These are phyloP conservation scores for Colletotrichum cuscutae DNA, from an alignment of 2,329 filamentous ascomycete species.

Conservation along the genomic window DNA sequence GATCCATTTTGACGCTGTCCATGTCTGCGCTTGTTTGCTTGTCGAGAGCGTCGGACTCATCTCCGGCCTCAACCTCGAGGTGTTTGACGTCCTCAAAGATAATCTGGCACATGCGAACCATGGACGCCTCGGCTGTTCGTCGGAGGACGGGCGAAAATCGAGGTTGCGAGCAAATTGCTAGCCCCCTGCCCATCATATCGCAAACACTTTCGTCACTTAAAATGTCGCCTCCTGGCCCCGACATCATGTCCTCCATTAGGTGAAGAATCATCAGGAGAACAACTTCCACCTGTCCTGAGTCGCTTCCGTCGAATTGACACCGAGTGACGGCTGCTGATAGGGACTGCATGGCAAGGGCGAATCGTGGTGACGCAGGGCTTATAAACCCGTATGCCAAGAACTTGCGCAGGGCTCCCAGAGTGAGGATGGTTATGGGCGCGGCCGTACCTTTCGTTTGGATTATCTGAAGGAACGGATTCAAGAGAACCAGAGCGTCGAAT, in stretches of 20 bases:
- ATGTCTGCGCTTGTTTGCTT: conserved; percentile 74
- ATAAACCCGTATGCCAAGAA: conserved; percentile 97
- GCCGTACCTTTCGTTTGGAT: conserved; percentile 97
- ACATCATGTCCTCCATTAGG: conserved; percentile 98
- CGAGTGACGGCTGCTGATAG: conserved; percentile 96
- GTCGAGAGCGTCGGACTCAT: conserved; percentile 73
- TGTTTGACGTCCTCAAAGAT: conserved; percentile 95
- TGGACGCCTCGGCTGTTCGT: conserved; percentile 92
- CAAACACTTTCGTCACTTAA: conserved; percentile 98
- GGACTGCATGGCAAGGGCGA: conserved; percentile 92
- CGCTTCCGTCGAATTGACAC: conserved; percentile 96
- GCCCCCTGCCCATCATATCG: conserved; percentile 98
- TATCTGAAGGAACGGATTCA: conserved; percentile 95
- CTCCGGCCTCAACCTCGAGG: conserved; percentile 79
- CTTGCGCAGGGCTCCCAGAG: conserved; percentile 92
- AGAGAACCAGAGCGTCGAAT: conserved; percentile 89
- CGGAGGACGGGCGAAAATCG: conserved; percentile 91
- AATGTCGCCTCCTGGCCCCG: conserved; percentile 89
- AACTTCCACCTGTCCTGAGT: conserved; percentile 93
- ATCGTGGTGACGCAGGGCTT: conserved; percentile 82
- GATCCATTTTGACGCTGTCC: conserved; percentile 84
- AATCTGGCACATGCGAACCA: conserved; percentile 99
- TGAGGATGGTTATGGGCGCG: conserved; percentile 94
- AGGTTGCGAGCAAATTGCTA: conserved; percentile 96
- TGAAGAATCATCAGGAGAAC: conserved; percentile 94